phyloP scores from a whole-genome alignment of 2,329 filamentous ascomycete genomes.

The Nigrospora sphaerica region DNA sequence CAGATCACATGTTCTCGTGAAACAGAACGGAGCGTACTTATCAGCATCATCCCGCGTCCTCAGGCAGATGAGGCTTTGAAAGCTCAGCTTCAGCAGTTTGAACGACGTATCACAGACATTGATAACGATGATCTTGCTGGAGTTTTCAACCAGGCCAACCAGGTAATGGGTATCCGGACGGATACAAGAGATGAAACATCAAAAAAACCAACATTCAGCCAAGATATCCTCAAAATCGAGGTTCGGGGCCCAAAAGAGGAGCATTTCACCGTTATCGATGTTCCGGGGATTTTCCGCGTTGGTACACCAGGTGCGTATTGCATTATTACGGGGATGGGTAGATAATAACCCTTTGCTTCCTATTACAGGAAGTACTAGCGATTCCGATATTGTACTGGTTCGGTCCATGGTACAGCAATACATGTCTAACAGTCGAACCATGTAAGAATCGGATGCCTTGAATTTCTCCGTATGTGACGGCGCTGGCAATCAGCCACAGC shows the following conservation, averaged over 20 bases:
- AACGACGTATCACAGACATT: neutral
- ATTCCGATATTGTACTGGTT: conserved; percentile 6
- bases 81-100: neutral
- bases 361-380: conserved; percentile 3
- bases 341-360: neutral
- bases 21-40: neutral
- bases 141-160: conserved; percentile 3
- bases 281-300: conserved; percentile 5
- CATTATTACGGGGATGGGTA: no score
- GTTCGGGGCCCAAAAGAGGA: conserved; percentile 8
- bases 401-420: conserved; percentile 21
- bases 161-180: conserved; percentile 3
- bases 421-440: conserved; percentile 34
- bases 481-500: no score
- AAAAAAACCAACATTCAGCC: conserved; percentile 5
- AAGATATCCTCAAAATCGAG: conserved; percentile 11
- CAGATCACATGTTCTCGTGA: conserved; percentile 11
- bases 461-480: no score
- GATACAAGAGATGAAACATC: neutral
- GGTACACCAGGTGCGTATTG: neutral
- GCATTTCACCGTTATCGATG: conserved; percentile 7
- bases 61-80: neutral
- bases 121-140: neutral
- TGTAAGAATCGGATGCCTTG: no score
- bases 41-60: conserved; percentile 4